Evolutionary conservation across 116 monocot species (phyloP), one percentile per base, ranked within the genome.

Genomic region (Dioscorea cayenensis): DNA sequence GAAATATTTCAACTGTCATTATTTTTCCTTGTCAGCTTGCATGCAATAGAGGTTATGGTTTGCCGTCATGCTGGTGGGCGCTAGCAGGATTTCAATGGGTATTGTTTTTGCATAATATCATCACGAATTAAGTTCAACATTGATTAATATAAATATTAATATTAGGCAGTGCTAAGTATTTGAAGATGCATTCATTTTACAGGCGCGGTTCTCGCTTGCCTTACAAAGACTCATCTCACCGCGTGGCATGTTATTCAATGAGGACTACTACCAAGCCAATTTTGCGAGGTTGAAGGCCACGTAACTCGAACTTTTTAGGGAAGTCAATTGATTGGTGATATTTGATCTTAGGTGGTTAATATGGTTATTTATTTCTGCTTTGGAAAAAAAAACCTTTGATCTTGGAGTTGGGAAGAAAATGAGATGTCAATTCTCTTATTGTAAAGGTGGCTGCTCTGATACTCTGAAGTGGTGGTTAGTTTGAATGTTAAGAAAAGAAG

Each of bases 71-170:
- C 80, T 95, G 94, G 94, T 95, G 91, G 86, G 80, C 74, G 8
- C 86, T 95, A 64, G 77, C 78, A 50, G 84, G 82, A 36, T 88
- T 92, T 67, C 88, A 92, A 76, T 92, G 92, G 92, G 92, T 88
- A 87, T 17, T 35, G 43, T 43, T 43, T 10, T 43, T 6, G 7
- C 43, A 43, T 16, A 12, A 43, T 16, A 12, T 17, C 35, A 4
- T 61, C 0, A 14, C 28, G 2, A 38, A 32, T 35, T 2, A 14
- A 52, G 3, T 7, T 14, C 6, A 3, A 35, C n/a, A 20, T 20
- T 9, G 18, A n/a, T 55, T 55, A 16, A 16, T 25, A 25, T 25
- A 0, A 25, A 25, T 25, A 25, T 25, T 25, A 25, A 25, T 55
- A 16, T 6, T 18, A n/a, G 16, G 4, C 32, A 3, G n/a, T 55